These are phyloP conservation scores for Cydonia oblonga DNA, from an alignment of 331 rosid species.

Conservation along the genomic window DNA sequence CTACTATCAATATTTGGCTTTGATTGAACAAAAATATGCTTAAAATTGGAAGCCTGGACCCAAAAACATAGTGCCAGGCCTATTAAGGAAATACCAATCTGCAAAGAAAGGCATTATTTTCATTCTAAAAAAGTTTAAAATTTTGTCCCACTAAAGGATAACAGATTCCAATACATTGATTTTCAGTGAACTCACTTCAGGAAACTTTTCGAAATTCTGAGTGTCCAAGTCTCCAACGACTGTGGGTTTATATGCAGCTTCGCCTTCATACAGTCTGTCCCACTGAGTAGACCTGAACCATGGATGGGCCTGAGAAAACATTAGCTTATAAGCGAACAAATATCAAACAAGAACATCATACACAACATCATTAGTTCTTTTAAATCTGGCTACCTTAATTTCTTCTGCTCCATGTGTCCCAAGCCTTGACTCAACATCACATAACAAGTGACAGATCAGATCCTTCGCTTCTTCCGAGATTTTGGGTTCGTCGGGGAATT, in stretches of 20 bases:
- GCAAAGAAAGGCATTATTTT: background rate
- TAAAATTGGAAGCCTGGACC: background rate
- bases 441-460: conserved; percentile 69
- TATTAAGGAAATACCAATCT: background rate
- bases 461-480: conserved; percentile 76
- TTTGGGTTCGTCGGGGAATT: conserved; percentile 89
- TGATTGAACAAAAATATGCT: background rate
- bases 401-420: conserved; percentile 90
- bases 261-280: conserved; percentile 89
- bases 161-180: too few relatives aligned
- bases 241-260: conserved; percentile 82
- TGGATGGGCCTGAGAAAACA: conserved; percentile 77
- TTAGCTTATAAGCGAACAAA: background rate
- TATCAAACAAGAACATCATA: background rate
- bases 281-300: conserved; percentile 78
- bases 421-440: conserved; percentile 87
- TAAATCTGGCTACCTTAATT: conserved; percentile 56
- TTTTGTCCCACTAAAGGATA: background rate
- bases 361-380: background rate
- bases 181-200: conserved; percentile 62
- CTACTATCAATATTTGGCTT: background rate
- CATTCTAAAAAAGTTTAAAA: background rate
- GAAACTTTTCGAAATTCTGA: conserved; percentile 94
- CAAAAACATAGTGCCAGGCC: background rate
- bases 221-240: conserved; percentile 91